Evolutionary conservation across 2,329 filamentous ascomycete genomes (phyloP).

Genomic region (Exophiala viscosa): DNA sequence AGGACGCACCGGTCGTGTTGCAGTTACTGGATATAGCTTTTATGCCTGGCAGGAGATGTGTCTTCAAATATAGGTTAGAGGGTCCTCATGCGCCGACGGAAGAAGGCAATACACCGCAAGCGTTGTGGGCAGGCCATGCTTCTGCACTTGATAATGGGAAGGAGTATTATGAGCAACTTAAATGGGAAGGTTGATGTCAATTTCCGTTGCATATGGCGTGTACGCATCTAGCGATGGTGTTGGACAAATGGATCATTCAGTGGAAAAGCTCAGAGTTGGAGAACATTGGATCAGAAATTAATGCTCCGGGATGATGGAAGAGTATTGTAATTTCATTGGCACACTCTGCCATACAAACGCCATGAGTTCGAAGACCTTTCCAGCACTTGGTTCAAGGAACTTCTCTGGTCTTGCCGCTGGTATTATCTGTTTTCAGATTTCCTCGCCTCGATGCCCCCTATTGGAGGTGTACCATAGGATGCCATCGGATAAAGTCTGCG

Average conservation of each 20-base stretch:
- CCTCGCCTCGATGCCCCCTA: not conserved
- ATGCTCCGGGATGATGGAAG: too few relatives aligned
- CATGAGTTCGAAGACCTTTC: conserved; percentile 22
- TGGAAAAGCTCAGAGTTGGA: too few relatives aligned
- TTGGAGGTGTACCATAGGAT: not conserved
- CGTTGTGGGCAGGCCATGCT: not conserved
- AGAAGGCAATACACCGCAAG: not conserved
- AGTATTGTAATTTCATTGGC: too few relatives aligned
- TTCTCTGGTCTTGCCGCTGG: conserved; percentile 4
- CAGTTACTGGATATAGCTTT: conserved; percentile 12
- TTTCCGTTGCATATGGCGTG: not conserved
- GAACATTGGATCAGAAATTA: too few relatives aligned
- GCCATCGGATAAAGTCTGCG: not conserved
- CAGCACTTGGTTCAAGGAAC: conserved; percentile 30
- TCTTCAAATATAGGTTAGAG: conserved; percentile 1
- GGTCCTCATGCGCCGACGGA: not conserved
- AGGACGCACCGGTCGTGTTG: not conserved
- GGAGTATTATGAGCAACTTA: conserved; percentile 1
- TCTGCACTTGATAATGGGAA: not conserved
- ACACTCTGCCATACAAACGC: too few relatives aligned
- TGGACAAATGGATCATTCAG: too few relatives aligned
- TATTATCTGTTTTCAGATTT: conserved; percentile 11
- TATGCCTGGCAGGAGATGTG: conserved; percentile 5
- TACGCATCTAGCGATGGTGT: not conserved
- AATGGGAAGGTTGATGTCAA: not conserved